phyloP scores from a whole-genome alignment of 257 asterid species.

The Solanum clarkiae region DNA sequence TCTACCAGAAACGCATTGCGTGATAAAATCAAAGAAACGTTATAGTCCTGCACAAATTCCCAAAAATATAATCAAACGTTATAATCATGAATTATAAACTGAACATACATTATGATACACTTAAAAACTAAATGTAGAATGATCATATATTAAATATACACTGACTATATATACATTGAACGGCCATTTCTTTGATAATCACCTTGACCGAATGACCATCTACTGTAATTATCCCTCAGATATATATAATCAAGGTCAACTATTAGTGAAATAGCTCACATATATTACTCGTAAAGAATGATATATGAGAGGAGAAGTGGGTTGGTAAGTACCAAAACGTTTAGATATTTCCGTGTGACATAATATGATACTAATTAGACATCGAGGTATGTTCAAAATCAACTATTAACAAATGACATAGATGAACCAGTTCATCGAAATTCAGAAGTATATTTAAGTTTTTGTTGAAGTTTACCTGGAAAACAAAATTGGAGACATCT shows the following conservation, averaged over 20 bases:
- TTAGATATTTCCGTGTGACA: not conserved
- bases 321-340: not conserved
- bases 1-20: constrained; percentile 62
- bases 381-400: not conserved
- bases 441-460: not conserved
- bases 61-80: too few relatives aligned
- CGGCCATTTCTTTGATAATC: too few relatives aligned
- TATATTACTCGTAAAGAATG: not conserved
- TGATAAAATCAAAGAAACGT: constrained; percentile 40
- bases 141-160: too few relatives aligned
- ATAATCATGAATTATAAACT: too few relatives aligned
- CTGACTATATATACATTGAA: too few relatives aligned
- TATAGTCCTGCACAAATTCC: constrained; percentile 32
- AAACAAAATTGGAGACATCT: constrained; percentile 31
- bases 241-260: too few relatives aligned
- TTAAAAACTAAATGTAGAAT: too few relatives aligned
- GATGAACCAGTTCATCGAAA: not conserved
- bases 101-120: too few relatives aligned
- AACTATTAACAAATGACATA: not conserved
- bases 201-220: too few relatives aligned
- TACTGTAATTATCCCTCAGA: too few relatives aligned
- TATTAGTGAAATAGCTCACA: not conserved
- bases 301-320: not conserved
- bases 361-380: too few relatives aligned
- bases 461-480: constrained; percentile 14